Evolutionary conservation across 2,329 filamentous ascomycete species (phyloP), one percentile per base, ranked within the genome.

Genomic region (Helotiales sp.): DNA sequence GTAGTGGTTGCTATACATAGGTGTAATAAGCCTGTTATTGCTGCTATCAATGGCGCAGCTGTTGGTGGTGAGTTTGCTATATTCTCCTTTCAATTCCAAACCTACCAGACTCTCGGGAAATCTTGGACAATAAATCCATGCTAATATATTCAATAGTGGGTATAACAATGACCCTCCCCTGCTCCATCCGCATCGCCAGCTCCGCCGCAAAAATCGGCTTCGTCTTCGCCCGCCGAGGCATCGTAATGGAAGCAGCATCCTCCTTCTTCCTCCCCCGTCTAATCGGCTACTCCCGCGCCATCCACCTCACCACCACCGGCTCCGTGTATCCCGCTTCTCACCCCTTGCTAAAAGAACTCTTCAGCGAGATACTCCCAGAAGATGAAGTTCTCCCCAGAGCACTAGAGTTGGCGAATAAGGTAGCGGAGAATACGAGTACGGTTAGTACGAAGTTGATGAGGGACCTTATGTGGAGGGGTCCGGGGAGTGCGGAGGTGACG

Each of bases 261-360:
- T 86, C 83, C 8, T 92, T 82, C 72, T 92, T 90, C 76, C 77
- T 92, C 33, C 88, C 89, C 2, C 81, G 86, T 0, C 76, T 91
- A 25, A 80, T 91, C 59, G 89, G 89, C 57, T 76, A 81, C 55
- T 81, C 80, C 13, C 79, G 81, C 62, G 87, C 88, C 0, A 74
- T 87, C 70, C 82, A 87, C 67, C 78, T 90, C 29, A 77, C 84
- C 42, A 89, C 88, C 3, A 91, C 88, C 0, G 89, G 88, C 0
- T 74, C 74, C 2, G 85, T 84, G 0, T 88, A 87, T 67, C 74
- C 74, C 3, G 76, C 79, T 15, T 67, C 69, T 0, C 75, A 84
- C 68, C 72, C 73, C 24, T 75, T 85, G 53, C 79, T 85, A 55
- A 78, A 76, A 51, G 81, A 76, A 9, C 74, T 93, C 12, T 93